A percentile compares a stretch with the other conserved stretches of the same genome.
Evolutionary conservation across 2,329 filamentous ascomycete species (phyloP).

Genomic region (Pseudocercospora fijiensis): DNA sequence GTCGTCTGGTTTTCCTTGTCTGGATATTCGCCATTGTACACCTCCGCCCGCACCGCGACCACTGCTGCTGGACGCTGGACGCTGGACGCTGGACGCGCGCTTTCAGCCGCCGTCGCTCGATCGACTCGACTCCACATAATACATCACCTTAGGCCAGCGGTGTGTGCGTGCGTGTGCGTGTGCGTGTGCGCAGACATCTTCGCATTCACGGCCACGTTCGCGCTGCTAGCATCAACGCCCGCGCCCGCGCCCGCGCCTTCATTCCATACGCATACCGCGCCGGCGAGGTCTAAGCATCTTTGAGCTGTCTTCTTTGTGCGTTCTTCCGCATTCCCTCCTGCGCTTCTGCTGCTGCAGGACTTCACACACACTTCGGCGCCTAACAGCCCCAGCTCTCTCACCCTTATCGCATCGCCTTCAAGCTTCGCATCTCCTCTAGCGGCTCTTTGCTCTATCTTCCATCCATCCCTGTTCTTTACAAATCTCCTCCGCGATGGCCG

Average conservation of each 20-base stretch:
- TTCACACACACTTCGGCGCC: slow-evolving; percentile 16
- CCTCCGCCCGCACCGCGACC: not conserved
- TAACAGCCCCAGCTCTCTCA: slow-evolving; percentile 23
- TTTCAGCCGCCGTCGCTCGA: not conserved
- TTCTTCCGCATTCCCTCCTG: slow-evolving; percentile 17
- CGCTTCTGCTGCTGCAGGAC: not conserved
- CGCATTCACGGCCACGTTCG: not conserved
- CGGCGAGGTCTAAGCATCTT: slow-evolving; percentile 9
- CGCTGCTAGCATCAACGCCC: not conserved
- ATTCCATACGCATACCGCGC: not conserved
- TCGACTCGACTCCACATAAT: not conserved
- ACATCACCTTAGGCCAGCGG: not conserved
- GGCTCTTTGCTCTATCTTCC: slow-evolving; percentile 23
- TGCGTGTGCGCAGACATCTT: not conserved
- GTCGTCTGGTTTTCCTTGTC: slow-evolving; percentile 17
- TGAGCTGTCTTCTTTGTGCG: slow-evolving; percentile 17
- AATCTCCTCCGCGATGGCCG: slow-evolving; percentile 65
- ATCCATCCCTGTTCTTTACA: slow-evolving; percentile 36
- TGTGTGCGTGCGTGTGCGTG: not conserved
- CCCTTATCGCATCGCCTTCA: slow-evolving; percentile 9
- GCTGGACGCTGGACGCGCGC: not conserved
- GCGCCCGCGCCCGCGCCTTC: not conserved
- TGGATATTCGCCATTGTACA: not conserved
- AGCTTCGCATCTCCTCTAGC: slow-evolving; percentile 16
- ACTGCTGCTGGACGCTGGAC: not conserved